phyloP scores from a whole-genome alignment of 2,329 filamentous ascomycete genomes.

The Monilinia fructigena region DNA sequence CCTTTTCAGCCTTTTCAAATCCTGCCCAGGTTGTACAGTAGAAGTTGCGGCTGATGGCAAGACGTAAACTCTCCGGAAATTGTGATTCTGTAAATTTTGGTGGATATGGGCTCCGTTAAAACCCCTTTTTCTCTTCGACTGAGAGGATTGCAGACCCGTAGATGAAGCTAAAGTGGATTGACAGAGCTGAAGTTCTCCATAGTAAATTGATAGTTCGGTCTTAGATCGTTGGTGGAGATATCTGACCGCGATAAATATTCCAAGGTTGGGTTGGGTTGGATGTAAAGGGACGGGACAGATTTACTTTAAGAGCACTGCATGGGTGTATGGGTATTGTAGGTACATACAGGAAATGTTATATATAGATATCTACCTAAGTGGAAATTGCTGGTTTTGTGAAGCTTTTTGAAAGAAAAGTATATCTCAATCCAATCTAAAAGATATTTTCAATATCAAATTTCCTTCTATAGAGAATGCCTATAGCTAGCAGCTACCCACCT shows the following conservation, averaged over 20 bases:
- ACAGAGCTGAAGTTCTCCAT: constrained; percentile 7
- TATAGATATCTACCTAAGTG: constrained; percentile 4
- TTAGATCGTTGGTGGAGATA: constrained; percentile 16
- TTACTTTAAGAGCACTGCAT: background rate
- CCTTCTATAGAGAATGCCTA: background rate
- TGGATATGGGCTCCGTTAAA: constrained; percentile 6
- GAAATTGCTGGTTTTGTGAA: background rate
- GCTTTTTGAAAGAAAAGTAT: no score
- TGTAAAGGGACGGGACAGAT: background rate
- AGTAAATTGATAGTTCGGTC: constrained; percentile 10
- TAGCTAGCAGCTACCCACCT: no score
- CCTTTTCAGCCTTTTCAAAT: constrained; percentile 4
- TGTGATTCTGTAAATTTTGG: background rate
- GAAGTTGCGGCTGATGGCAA: constrained; percentile 9
- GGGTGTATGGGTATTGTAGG: no score
- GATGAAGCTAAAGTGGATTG: constrained; percentile 7
- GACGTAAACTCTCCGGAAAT: background rate
- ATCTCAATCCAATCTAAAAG: background rate
- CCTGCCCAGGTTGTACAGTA: background rate
- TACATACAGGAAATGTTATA: background rate
- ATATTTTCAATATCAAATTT: background rate
- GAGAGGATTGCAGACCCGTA: background rate
- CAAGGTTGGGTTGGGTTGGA: background rate
- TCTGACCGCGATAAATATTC: constrained; percentile 11
- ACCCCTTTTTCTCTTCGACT: constrained; percentile 12